Percentiles rank a stretch among this genome's conserved stretches.
These are phyloP conservation scores for Parastagonospora nodorum DNA, from an alignment of 2,329 filamentous ascomycete species.

Conservation along the genomic window DNA sequence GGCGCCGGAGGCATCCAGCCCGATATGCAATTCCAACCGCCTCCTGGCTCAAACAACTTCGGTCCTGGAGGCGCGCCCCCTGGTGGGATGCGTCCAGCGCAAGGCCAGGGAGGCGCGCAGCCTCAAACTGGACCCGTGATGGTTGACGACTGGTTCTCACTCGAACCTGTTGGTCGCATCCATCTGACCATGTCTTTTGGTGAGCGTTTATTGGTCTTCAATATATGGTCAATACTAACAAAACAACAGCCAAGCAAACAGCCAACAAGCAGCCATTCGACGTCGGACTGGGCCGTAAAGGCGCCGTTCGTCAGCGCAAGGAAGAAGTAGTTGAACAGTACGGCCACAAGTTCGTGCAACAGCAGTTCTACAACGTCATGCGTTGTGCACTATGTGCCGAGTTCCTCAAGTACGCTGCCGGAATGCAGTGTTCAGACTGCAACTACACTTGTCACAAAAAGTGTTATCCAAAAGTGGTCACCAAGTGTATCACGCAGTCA, in stretches of 20 bases:
- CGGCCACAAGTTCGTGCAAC: slow-evolving; percentile 97
- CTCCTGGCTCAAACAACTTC: slow-evolving; percentile 48
- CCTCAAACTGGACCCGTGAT: slow-evolving; percentile 61
- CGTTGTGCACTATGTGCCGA: slow-evolving; percentile 96
- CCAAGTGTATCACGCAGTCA: slow-evolving; percentile 99
- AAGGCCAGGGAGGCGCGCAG: slow-evolving; percentile 42
- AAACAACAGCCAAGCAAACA: slow-evolving; percentile 72
- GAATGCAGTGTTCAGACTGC: slow-evolving; percentile 99
- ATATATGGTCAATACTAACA: slow-evolving; percentile 22
- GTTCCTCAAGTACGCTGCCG: slow-evolving; percentile 96
- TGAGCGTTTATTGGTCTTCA: slow-evolving; percentile 37
- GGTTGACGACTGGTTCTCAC: slow-evolving; percentile 95
- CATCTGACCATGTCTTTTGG: slow-evolving; percentile 88
- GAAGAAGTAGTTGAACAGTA: slow-evolving; percentile 99
- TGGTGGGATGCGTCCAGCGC: slow-evolving; percentile 45
- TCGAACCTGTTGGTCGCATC: slow-evolving; percentile 92
- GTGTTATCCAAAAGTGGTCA: slow-evolving; percentile 95
- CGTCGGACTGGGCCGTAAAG: slow-evolving; percentile 89
- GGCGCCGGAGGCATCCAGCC: slow-evolving; percentile 54
- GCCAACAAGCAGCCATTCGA: slow-evolving; percentile 84
- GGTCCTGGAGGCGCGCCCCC: slow-evolving; percentile 45
- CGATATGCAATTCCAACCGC: slow-evolving; percentile 60
- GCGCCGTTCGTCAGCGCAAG: slow-evolving; percentile 95
- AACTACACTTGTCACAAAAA: slow-evolving; percentile 99
- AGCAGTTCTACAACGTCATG: slow-evolving; percentile 99